Conservation (phyloP, 2,329 filamentous ascomycete species). For the Claviceps pusilla region DNA sequence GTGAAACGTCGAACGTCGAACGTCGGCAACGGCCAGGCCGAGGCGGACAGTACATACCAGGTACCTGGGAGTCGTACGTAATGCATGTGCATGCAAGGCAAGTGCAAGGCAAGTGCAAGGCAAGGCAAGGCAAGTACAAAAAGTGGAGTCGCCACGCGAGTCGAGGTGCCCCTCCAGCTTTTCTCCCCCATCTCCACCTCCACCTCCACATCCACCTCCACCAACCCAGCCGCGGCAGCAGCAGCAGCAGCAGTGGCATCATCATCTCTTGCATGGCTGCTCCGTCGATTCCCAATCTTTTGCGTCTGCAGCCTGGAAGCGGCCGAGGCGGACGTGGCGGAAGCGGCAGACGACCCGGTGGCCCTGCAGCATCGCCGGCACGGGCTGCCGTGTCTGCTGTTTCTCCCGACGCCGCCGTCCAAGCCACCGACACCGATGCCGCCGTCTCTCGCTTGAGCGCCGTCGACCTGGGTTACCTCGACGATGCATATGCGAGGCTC, state of each 20-base stretch:
- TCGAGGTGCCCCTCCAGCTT: background rate
- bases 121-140: no score
- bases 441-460: conserved; percentile 79
- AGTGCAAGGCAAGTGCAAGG: no score
- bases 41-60: no score
- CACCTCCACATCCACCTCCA: background rate
- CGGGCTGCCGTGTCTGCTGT: conserved; percentile 5
- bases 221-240: no score
- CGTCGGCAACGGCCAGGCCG: no score
- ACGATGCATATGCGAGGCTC: conserved; percentile 60
- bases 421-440: conserved; percentile 83
- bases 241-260: background rate
- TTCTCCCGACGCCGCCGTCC: conserved; percentile 59
- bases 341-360: conserved; percentile 21
- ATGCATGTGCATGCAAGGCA: background rate
- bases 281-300: conserved; percentile 65
- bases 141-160: background rate
- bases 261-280: conserved; percentile 41
- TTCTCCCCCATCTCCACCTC: background rate
- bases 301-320: conserved; percentile 27
- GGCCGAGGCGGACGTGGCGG: conserved; percentile 22
- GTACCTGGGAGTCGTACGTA: background rate
- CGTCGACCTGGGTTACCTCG: conserved; percentile 68
- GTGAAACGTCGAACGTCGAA: background rate
- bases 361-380: conserved; percentile 15